These are phyloP conservation scores for Crataegus laevigata DNA, from an alignment of 306 rosid genomes.

Conservation along the genomic window DNA sequence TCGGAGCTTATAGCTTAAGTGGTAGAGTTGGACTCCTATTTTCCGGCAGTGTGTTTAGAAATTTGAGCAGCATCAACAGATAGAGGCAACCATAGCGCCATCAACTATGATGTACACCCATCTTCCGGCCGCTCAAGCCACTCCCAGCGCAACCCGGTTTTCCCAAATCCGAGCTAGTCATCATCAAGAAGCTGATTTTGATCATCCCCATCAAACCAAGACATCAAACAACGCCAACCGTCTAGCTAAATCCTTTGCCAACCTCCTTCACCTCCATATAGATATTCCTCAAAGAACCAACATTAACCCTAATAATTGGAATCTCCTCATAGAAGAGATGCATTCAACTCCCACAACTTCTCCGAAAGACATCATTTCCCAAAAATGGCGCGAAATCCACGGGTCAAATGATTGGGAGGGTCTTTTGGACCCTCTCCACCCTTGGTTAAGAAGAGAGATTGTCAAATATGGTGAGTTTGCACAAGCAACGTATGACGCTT, in stretches of 20 bases:
- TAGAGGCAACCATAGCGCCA: conserved; percentile 17
- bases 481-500: conserved; percentile 67
- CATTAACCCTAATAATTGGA: neutral
- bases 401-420: conserved; percentile 40
- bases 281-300: conserved; percentile 21
- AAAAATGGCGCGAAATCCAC: conserved; percentile 48
- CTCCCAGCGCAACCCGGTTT: neutral
- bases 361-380: conserved; percentile 45
- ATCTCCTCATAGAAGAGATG: conserved; percentile 12
- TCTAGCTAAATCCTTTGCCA: conserved; percentile 38
- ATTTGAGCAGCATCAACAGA: neutral
- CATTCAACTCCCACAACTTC: conserved; percentile 46
- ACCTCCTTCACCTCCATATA: conserved; percentile 39
- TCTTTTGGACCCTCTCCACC: conserved; percentile 44
- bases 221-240: conserved; percentile 18
- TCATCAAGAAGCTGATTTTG: conserved; percentile 12
- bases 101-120: conserved; percentile 17
- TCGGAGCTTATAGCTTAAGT: neutral
- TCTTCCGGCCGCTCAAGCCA: conserved; percentile 1
- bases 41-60: neutral
- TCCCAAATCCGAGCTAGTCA: conserved; percentile 18
- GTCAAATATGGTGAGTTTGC: conserved; percentile 70
- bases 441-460: conserved; percentile 50
- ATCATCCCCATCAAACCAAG: conserved; percentile 14
- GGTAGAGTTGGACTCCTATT: neutral